Evolutionary conservation across 306 rosid genomes (phyloP).

Genomic region (Cicer arietinum): DNA sequence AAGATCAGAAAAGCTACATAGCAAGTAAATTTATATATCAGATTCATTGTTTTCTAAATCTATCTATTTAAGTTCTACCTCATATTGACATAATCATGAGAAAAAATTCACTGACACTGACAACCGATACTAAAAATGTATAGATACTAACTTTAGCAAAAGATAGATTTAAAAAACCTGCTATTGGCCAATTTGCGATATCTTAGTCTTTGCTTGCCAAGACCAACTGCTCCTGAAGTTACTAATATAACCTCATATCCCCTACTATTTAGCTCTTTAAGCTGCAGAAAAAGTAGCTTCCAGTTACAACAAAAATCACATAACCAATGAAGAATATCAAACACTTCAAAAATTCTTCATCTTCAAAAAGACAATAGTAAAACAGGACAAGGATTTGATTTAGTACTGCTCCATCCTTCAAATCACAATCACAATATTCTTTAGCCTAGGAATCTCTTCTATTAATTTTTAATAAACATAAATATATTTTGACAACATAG

Average conservation of each 20-base stretch:
- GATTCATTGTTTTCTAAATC: background rate
- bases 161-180: conserved; percentile 62
- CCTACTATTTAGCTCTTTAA: conserved; percentile 68
- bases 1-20: conserved; percentile 83
- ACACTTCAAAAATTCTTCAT: background rate
- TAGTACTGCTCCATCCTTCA: background rate
- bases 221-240: conserved; percentile 91
- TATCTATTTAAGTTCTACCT: conserved; percentile 12
- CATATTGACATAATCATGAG: background rate
- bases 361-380: background rate
- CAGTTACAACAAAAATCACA: conserved; percentile 34
- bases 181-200: conserved; percentile 84
- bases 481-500: too few relatives aligned
- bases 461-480: background rate
- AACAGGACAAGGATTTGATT: conserved; percentile 7
- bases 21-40: conserved; percentile 33
- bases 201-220: conserved; percentile 86
- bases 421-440: background rate
- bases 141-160: background rate
- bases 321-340: conserved; percentile 27
- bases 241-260: conserved; percentile 89
- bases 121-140: background rate
- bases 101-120: too few relatives aligned
- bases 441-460: background rate
- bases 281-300: conserved; percentile 53